Evolutionary conservation across 2,329 filamentous ascomycete species (phyloP).

Genomic region (Calycina marina): DNA sequence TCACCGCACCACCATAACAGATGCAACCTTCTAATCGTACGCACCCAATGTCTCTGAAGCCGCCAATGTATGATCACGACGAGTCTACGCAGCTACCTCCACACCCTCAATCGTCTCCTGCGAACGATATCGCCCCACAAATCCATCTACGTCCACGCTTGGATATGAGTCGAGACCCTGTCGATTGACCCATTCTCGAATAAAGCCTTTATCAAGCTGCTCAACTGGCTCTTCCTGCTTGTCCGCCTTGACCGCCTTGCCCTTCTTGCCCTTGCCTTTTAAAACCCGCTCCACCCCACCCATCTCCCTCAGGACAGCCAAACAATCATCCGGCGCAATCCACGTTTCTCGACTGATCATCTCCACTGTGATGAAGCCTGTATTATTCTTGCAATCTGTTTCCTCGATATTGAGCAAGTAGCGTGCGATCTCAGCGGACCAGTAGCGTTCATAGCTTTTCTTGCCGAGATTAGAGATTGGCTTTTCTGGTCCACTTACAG

Average conservation of each 20-base stretch:
- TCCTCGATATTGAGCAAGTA: conserved; percentile 33
- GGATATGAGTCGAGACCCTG: conserved; percentile 55
- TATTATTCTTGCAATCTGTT: conserved; percentile 14
- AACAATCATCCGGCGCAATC: conserved; percentile 74
- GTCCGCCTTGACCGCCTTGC: conserved; percentile 31
- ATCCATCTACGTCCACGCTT: conserved; percentile 61
- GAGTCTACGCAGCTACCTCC: conserved; percentile 7
- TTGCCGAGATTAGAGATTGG: conserved; percentile 76
- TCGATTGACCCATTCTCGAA: conserved; percentile 54
- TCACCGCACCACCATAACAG: no score
- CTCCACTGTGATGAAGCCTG: conserved; percentile 44
- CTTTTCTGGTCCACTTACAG: conserved; percentile 86
- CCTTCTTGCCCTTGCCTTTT: conserved; percentile 29
- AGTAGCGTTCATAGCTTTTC: conserved; percentile 72
- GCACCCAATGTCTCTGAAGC: background rate
- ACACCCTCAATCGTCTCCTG: conserved; percentile 26
- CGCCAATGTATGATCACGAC: no score
- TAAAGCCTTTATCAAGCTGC: conserved; percentile 32
- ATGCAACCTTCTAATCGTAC: no score
- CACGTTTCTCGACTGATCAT: conserved; percentile 66
- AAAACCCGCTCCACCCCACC: conserved; percentile 47
- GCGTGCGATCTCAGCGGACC: conserved; percentile 72
- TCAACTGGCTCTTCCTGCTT: no score
- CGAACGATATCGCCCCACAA: conserved; percentile 51
- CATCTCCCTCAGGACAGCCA: conserved; percentile 68